Base-by-base conservation (phyloP, 2,329 filamentous ascomycete genomes). In the Aspergillus chevalieri region DNA sequence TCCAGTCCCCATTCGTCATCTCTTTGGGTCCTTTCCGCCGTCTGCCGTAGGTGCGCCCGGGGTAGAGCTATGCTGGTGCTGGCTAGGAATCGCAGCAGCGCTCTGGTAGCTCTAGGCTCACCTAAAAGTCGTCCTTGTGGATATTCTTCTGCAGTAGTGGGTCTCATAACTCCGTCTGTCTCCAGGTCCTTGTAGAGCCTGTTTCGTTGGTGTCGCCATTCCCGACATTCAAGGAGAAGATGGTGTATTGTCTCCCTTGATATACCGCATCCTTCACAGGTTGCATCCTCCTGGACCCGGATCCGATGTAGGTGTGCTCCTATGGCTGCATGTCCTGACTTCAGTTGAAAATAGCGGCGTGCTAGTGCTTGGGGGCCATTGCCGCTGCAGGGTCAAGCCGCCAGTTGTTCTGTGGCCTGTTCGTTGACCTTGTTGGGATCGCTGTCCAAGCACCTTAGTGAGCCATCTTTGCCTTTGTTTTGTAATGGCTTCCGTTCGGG, bases 351-450 rank as follows among this genome's bases (percentile, higher is more conserved):
- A 33, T 33, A 33, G 2, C 28, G 14, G 28, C 28, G 3, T 33
- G 28, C 28, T 21, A 21, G 21, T 21, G 21, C 4, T 21, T 21
- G 3, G 21, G 21, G 4, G 21, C 21, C 4, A 7, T 6, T 33
- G 28, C 28, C 3, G 28, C 28, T 33, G 28, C 14, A 33, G 3
- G 28, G 28, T 33, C 28, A 14, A 33, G 28, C 28, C 14, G 6
- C 28, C 28, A 33, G 28, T 33, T 7, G 3, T 33, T 33, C 28
- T 33, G 28, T 33, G 14, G 28, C 28, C 28, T 33, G 28, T 33
- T 33, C 28, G 28, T 33, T 33, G 28, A 33, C 28, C 28, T 33
- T 33, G 28, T 52, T 44, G 34, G 24, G 24, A 51, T 28, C 15
- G 34, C 33, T 22, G 38, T 43, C 28, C 15, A 43, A 38, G 17